Conservation (phyloP, 768 basidiomycete genomes). For the Dendrothele bispora region DNA sequence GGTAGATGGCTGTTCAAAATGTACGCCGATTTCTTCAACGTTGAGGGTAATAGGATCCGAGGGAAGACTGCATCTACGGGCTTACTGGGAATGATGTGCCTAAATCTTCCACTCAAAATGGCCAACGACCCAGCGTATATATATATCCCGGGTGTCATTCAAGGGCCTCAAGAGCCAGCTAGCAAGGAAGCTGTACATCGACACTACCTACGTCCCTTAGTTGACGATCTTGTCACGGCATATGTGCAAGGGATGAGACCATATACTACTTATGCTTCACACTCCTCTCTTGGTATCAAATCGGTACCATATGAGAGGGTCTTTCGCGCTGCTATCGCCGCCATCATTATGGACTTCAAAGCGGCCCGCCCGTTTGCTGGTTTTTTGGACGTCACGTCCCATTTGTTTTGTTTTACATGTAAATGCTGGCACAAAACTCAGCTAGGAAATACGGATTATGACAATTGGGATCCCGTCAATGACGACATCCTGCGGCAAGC, state of each 20-base stretch:
- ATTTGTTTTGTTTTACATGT: not conserved
- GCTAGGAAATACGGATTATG: conserved; percentile 2
- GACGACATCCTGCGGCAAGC: conserved; percentile 5
- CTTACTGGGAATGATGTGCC: not conserved
- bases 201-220: conserved; percentile 5
- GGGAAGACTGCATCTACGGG: conserved; percentile 1
- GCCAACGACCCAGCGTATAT: conserved; percentile 5
- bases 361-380: not conserved
- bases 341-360: not conserved
- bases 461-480: conserved; percentile 16
- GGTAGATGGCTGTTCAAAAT: conserved; percentile 2
- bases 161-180: conserved; percentile 6
- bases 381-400: not conserved
- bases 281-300: not conserved
- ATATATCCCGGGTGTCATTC: conserved; percentile 8
- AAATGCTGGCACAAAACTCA: conserved; percentile 2
- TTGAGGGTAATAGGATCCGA: not conserved
- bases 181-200: conserved; percentile 2
- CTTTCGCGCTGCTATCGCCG: not conserved
- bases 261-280: not conserved
- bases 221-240: not conserved
- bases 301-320: conserved; percentile 3
- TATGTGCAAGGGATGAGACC: conserved; percentile 1
- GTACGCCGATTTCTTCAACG: conserved; percentile 1
- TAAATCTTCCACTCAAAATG: conserved; percentile 5